phyloP scores from a whole-genome alignment of 306 rosid genomes.

The Ziziphus jujuba region DNA sequence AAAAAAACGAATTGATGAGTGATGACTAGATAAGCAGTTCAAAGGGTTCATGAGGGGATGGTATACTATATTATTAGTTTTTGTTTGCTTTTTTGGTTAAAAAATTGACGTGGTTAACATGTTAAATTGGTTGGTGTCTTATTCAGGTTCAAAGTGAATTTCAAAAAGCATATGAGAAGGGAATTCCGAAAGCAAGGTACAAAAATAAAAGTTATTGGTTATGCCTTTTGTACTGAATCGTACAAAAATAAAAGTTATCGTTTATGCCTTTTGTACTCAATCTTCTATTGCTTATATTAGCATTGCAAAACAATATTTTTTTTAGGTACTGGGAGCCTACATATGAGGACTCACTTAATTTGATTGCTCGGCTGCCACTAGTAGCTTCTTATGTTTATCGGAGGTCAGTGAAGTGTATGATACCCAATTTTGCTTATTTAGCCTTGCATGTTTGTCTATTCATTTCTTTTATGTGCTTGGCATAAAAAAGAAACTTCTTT shows the following conservation, averaged over 20 bases:
- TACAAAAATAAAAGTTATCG: constrained; percentile 13
- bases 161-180: constrained; percentile 85
- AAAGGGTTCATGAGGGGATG: background rate
- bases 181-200: constrained; percentile 76
- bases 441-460: background rate
- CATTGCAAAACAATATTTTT: constrained; percentile 19
- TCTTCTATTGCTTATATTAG: constrained; percentile 24
- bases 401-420: constrained; percentile 52
- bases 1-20: background rate
- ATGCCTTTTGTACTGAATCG: constrained; percentile 30
- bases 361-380: constrained; percentile 86
- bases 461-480: background rate
- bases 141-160: constrained; percentile 92
- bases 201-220: background rate
- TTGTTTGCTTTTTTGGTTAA: background rate
- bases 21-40: background rate
- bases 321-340: constrained; percentile 99
- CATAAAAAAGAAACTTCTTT: background rate
- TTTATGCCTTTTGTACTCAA: constrained; percentile 13
- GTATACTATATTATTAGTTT: background rate
- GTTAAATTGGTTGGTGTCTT: constrained; percentile 10
- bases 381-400: constrained; percentile 92
- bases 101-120: constrained; percentile 14
- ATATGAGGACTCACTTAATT: constrained; percentile 82
- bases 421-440: background rate